phyloP scores from a whole-genome alignment of 2,329 filamentous ascomycete genomes.

The Rhynchosporium graminicola region DNA sequence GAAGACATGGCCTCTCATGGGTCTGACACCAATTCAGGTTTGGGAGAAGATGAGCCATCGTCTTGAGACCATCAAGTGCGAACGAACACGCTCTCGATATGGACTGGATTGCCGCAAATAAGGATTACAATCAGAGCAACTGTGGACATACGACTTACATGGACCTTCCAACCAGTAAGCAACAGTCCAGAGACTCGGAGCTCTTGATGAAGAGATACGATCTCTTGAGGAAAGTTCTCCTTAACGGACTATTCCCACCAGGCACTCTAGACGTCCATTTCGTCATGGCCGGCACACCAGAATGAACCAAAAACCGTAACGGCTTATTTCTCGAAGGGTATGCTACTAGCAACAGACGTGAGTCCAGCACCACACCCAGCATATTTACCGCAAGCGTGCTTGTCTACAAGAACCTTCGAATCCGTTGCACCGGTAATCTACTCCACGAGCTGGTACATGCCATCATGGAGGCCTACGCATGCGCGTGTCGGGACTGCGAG shows the following conservation, averaged over 20 bases:
- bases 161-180: neutral
- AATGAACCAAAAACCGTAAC: neutral
- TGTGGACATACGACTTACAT: neutral
- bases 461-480: neutral
- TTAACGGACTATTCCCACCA: neutral
- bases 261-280: neutral
- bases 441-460: conserved; percentile 8
- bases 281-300: neutral
- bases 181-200: neutral
- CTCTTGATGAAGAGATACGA: neutral
- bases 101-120: neutral
- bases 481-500: neutral
- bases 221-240: neutral
- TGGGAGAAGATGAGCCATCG: neutral
- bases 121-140: neutral
- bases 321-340: neutral
- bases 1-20: neutral
- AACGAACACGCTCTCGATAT: neutral
- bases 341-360: neutral
- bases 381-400: neutral
- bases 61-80: neutral
- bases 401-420: neutral
- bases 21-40: neutral
- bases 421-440: neutral
- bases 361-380: neutral